These are phyloP conservation scores for Asclepias syriaca DNA, from an alignment of 257 asterid species.

Conservation along the genomic window DNA sequence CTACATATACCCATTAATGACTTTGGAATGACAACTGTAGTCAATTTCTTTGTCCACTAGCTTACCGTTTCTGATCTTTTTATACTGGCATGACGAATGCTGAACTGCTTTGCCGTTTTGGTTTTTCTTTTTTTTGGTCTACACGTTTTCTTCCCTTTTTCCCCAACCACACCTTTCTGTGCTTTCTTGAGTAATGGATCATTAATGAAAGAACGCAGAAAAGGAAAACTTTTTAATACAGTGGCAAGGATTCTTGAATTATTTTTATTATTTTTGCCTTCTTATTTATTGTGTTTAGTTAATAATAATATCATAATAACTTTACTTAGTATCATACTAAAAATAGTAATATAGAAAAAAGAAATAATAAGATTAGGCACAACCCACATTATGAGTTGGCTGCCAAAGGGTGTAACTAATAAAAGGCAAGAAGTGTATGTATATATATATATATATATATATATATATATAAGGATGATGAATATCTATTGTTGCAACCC, in stretches of 20 bases:
- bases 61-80: background rate
- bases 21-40: slow-evolving; percentile 2
- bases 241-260: too few relatives aligned
- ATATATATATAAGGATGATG: too few relatives aligned
- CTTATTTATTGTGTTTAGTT: too few relatives aligned
- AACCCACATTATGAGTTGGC: too few relatives aligned
- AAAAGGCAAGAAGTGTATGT: too few relatives aligned
- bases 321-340: too few relatives aligned
- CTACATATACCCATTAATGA: background rate
- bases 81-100: background rate
- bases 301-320: too few relatives aligned
- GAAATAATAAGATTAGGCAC: background rate
- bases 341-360: background rate
- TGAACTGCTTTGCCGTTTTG: too few relatives aligned
- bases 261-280: too few relatives aligned
- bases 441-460: too few relatives aligned
- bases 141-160: background rate
- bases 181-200: background rate
- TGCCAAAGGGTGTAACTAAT: too few relatives aligned
- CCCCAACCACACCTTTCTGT: background rate
- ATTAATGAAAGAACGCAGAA: background rate
- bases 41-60: background rate
- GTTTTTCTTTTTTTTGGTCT: background rate
- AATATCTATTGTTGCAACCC: too few relatives aligned
- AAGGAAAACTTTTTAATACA: background rate